Evolutionary conservation across 2,329 filamentous ascomycete species (phyloP).

Genomic region (Trichoderma polysporum): DNA sequence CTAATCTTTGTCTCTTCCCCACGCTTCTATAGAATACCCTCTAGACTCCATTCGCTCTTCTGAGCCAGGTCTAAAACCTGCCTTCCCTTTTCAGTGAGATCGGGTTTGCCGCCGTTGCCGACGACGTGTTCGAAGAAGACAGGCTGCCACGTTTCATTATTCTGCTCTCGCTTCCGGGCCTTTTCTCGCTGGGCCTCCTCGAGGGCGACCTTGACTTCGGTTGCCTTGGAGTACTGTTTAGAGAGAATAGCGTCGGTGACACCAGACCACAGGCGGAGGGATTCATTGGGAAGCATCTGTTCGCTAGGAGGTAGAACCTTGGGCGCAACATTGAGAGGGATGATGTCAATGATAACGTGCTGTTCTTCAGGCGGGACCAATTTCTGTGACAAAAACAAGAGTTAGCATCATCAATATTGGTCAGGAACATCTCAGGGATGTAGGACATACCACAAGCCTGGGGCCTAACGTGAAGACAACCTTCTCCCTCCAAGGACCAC

Average conservation of each 20-base stretch:
- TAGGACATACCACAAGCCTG: constrained; percentile 58
- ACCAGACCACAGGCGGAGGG: constrained; percentile 78
- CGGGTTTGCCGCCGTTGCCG: constrained; percentile 56
- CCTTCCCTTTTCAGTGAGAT: constrained; percentile 54
- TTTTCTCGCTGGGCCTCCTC: constrained; percentile 87
- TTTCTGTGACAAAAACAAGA: constrained; percentile 32
- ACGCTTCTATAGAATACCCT: constrained; percentile 41
- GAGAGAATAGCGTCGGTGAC: constrained; percentile 83
- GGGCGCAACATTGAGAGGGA: constrained; percentile 73
- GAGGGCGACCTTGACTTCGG: constrained; percentile 82
- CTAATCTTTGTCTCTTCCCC: not conserved
- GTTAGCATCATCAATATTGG: not conserved
- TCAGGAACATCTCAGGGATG: no score
- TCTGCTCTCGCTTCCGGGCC: constrained; percentile 73
- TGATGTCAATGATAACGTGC: constrained; percentile 80
- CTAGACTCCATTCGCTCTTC: constrained; percentile 52
- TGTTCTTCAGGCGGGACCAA: constrained; percentile 56
- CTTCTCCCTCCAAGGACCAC: constrained; percentile 81
- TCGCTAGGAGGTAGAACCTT: constrained; percentile 79
- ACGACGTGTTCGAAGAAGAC: constrained; percentile 73
- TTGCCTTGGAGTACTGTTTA: constrained; percentile 83
- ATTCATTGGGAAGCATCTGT: constrained; percentile 84
- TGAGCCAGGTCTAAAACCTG: constrained; percentile 53
- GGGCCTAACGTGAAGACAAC: constrained; percentile 60
- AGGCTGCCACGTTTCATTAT: constrained; percentile 73